Base-by-base conservation (phyloP, 257 asterid genomes). In the Henckelia pumila region DNA sequence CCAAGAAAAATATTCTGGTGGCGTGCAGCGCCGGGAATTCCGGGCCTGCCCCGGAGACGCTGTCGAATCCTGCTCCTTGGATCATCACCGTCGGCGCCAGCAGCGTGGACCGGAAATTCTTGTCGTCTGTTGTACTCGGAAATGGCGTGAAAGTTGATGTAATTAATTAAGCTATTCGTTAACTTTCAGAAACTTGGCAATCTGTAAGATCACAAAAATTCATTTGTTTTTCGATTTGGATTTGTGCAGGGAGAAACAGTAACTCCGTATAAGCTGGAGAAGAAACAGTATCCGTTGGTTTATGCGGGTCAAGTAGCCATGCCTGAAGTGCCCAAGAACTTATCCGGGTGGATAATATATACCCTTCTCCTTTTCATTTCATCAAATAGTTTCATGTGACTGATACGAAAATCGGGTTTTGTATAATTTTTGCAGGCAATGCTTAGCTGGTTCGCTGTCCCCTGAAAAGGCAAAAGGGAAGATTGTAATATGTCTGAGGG, bases 51-150 rank as follows among this genome's bases (percentile, higher is more conserved):
- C 67, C 88, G 4, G 58, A 82, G 0, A 78, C 97, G 1, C 56
- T 93, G 78, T 77, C 94, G 0, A 93, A 93, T 61, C 67, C 89
- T 1, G 95, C 98, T 11, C 98, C 98, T 0, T 93, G 99, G 99
- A 84, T 93, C 22, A 88, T 93, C 62, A 93, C 99, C 0, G 97
- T 93, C 44, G 95, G 86, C 19, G 99, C 99, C 0, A 93, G 97
- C 24, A 93, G 96, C 64, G 72, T 93, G 0, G 99, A 93, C 66
- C 47, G 99, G 62, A 44, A 29, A 28, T 93, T 88, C 66, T 7
- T 72, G 0, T 72, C 97, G 0, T 76, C 86, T 6, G 76, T 84
- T 35, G 33, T 64, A 58, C 97, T 93, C 1, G 97, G 96, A 16
- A 85, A 90, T 47, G 96, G 96, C 50, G 16, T 40, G 32, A 74